Conservation (phyloP, 176 grass and related monocot genomes). For the barley (Hordeum vulgare) region MorexV3_pseudomolecules_assembly NC_058520.1:582158986-582159485, state of each 20-base stretch:
- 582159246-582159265: constrained; percentile 82
- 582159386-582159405: not conserved
- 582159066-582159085: not conserved
- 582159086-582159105: constrained; percentile 95
- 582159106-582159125: constrained; percentile 75
- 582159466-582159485: constrained; percentile 52
- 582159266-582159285: constrained; percentile 99
- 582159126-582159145: constrained; percentile 63
- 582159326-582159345: constrained; percentile 72
- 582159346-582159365: constrained; percentile 85
- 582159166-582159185: not conserved
- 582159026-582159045: not conserved
- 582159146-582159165: constrained; percentile 91
- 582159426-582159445: not conserved
- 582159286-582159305: constrained; percentile 97
- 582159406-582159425: not conserved
- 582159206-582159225: not conserved
- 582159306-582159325: constrained; percentile 62
- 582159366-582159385: constrained; percentile 28
- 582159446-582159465: not conserved
- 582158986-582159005: constrained; percentile 92
- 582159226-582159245: not conserved
- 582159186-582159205: not conserved
- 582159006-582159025: constrained; percentile 44
- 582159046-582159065: not conserved